A percentile compares a stretch with the other conserved stretches of the same genome.
Conservation (phyloP, 2,329 filamentous ascomycete species). For the Arachnomyces sp. region DNA sequence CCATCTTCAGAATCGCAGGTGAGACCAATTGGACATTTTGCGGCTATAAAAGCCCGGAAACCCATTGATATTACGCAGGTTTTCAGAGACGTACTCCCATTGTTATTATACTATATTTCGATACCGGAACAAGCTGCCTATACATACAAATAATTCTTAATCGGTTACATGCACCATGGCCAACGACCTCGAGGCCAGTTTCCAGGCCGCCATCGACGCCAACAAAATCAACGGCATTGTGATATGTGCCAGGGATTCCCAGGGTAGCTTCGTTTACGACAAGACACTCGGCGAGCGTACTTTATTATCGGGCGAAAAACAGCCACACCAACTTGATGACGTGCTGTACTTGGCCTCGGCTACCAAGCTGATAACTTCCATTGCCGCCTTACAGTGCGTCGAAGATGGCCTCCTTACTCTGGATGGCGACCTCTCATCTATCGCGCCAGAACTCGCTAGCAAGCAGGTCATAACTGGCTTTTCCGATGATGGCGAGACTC, state of each 20-base stretch:
- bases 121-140: too few species aligned
- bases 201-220: constrained; percentile 35
- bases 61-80: too few species aligned
- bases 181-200: constrained; percentile 29
- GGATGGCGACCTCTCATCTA: constrained; percentile 33
- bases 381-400: constrained; percentile 45
- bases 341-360: constrained; percentile 12
- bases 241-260: constrained; percentile 33
- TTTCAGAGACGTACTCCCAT: too few species aligned
- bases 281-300: constrained; percentile 34
- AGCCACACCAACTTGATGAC: constrained; percentile 29
- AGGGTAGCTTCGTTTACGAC: constrained; percentile 34
- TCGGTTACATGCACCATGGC: constrained; percentile 7
- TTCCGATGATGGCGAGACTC: constrained; percentile 24
- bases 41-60: too few species aligned
- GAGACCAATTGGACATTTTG: too few species aligned
- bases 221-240: constrained; percentile 39
- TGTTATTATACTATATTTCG: too few species aligned
- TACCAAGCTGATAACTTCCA: constrained; percentile 40
- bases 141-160: too few species aligned
- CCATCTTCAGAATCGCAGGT: too few species aligned
- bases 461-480: constrained; percentile 42
- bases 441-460: constrained; percentile 40
- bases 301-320: constrained; percentile 33
- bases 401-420: constrained; percentile 42